A percentile compares a stretch with the other conserved stretches of the same genome.
Evolutionary conservation across 768 basidiomycete species (phyloP).

Genomic region (Leucosporidium creatinivorum): DNA sequence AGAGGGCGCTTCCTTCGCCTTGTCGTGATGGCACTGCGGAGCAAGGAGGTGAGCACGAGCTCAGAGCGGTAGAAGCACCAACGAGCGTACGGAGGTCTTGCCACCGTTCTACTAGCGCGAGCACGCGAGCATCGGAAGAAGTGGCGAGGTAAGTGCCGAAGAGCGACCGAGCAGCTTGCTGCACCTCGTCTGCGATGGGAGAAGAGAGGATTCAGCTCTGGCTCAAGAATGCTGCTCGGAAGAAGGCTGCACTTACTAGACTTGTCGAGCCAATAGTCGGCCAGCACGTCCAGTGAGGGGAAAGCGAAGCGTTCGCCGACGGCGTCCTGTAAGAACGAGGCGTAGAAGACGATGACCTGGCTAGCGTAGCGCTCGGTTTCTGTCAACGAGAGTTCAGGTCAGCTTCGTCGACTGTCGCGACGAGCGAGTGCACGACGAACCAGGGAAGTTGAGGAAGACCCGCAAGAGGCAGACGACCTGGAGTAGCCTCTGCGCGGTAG

Average conservation of each 20-base stretch:
- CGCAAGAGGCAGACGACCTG: constrained; percentile 62
- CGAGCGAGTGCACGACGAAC: constrained; percentile 41
- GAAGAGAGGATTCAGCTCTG: background rate
- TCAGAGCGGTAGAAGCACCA: no score
- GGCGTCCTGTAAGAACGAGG: constrained; percentile 57
- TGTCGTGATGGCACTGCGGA: constrained; percentile 15
- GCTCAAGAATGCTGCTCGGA: background rate
- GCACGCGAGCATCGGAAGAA: constrained; percentile 62
- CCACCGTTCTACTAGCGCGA: constrained; percentile 35
- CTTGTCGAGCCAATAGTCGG: constrained; percentile 65
- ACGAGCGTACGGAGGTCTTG: constrained; percentile 7
- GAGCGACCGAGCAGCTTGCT: constrained; percentile 65
- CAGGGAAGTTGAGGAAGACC: constrained; percentile 65
- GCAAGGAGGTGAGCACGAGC: background rate
- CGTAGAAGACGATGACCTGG: constrained; percentile 72
- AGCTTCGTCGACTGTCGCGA: background rate
- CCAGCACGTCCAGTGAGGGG: constrained; percentile 67
- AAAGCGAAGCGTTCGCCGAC: constrained; percentile 58
- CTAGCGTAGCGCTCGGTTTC: constrained; percentile 63
- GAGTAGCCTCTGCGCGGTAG: constrained; percentile 64
- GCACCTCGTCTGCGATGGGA: constrained; percentile 55
- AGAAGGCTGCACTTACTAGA: constrained; percentile 50
- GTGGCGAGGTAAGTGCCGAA: constrained; percentile 68
- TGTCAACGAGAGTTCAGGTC: constrained; percentile 37
- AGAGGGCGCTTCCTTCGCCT: background rate